Evolutionary conservation across 108 stramenopile species (phyloP).

Genomic region (Cylindrotheca closterium): DNA sequence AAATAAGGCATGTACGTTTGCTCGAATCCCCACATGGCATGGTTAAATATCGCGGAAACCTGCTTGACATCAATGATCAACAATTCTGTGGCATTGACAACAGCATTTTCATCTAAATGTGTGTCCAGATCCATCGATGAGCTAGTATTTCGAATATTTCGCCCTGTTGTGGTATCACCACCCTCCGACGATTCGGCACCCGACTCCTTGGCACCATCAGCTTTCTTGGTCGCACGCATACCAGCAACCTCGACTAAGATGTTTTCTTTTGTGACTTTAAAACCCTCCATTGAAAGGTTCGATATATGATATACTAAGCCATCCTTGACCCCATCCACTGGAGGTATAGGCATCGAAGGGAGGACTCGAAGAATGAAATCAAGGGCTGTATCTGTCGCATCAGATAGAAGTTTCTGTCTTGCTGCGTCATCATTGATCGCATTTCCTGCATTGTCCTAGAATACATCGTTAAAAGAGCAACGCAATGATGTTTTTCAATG

Average conservation of each 20-base stretch:
- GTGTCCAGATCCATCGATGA: constrained; percentile 28
- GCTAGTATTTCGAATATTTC: not conserved
- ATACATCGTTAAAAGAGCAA: not conserved
- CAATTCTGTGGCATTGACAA: constrained; percentile 77
- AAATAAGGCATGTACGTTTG: constrained; percentile 92
- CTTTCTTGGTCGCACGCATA: constrained; percentile 68
- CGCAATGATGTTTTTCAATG: not conserved
- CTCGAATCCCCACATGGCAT: constrained; percentile 85
- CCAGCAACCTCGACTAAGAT: constrained; percentile 86
- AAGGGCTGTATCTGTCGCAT: constrained; percentile 82
- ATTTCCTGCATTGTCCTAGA: constrained; percentile 56
- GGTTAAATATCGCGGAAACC: constrained; percentile 79
- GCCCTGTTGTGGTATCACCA: not conserved
- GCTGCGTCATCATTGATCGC: constrained; percentile 82
- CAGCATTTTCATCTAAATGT: constrained; percentile 19
- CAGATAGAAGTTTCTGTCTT: constrained; percentile 70
- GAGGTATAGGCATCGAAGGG: constrained; percentile 86
- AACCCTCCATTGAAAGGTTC: constrained; percentile 86
- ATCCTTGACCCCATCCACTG: constrained; percentile 86
- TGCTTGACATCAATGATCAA: constrained; percentile 83
- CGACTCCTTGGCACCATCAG: not conserved
- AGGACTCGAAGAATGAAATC: constrained; percentile 83
- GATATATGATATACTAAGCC: constrained; percentile 82
- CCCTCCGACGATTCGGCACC: not conserved
- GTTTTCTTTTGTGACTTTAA: constrained; percentile 85